Evolutionary conservation across 192 early-diverging fungal genomes (phyloP).

Genomic region (Gryganskiella cystojenkinii): DNA sequence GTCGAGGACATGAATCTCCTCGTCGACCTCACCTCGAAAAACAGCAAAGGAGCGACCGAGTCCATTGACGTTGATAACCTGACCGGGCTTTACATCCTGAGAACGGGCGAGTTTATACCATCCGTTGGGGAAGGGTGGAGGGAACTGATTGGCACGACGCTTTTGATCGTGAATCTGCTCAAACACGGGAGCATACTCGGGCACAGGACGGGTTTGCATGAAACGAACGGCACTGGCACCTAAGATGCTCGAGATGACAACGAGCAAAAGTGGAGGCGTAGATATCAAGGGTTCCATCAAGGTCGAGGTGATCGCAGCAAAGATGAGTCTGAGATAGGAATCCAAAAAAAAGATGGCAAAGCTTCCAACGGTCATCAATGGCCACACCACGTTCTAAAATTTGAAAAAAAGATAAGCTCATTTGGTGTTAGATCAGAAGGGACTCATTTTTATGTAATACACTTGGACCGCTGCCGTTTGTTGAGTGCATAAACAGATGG

Average conservation of each 20-base stretch:
- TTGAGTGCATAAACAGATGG: background rate
- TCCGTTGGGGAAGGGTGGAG: conserved; percentile 45
- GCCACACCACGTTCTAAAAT: conserved; percentile 43
- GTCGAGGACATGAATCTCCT: conserved; percentile 40
- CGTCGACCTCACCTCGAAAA: conserved; percentile 30
- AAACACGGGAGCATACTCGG: conserved; percentile 28
- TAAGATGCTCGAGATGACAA: conserved; percentile 6
- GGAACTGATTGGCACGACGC: conserved; percentile 34
- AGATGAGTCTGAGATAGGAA: conserved; percentile 14
- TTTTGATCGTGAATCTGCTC: conserved; percentile 52
- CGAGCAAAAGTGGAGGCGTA: conserved; percentile 27
- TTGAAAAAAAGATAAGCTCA: background rate
- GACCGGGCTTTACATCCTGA: conserved; percentile 41
- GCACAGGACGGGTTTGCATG: conserved; percentile 15
- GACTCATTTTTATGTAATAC: too few relatives aligned
- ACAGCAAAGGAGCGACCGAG: conserved; percentile 41
- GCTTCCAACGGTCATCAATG: conserved; percentile 35
- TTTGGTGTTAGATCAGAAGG: background rate
- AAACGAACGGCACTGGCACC: conserved; percentile 7
- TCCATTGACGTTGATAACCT: conserved; percentile 48
- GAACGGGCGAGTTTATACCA: conserved; percentile 47
- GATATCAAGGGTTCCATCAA: conserved; percentile 16
- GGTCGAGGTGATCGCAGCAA: background rate
- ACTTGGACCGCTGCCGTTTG: too few relatives aligned
- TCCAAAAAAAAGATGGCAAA: conserved; percentile 46